A percentile compares a stretch with the other conserved stretches of the same genome.
Conservation (phyloP, 1,139 yeast species). For the Zygosaccharomyces sapae region DNA sequence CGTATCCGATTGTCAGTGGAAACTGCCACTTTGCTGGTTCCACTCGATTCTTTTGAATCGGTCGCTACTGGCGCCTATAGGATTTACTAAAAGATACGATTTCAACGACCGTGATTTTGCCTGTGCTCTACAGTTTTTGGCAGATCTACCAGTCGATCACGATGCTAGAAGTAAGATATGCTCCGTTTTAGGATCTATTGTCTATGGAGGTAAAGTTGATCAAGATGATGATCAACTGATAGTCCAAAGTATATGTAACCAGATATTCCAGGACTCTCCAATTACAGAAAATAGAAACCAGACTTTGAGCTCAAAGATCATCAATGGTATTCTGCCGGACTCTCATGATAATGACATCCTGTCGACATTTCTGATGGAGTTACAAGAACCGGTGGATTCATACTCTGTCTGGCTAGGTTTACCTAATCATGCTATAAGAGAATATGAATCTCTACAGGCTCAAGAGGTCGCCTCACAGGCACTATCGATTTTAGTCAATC, state of each 20-base stretch:
- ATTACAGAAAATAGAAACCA: neutral
- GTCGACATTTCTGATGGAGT: conserved; percentile 9
- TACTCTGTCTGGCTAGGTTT: conserved; percentile 18
- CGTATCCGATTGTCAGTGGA: conserved; percentile 46
- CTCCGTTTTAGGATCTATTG: conserved; percentile 49
- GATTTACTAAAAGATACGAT: conserved; percentile 60
- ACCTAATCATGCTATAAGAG: conserved; percentile 15
- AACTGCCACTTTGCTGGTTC: conserved; percentile 62
- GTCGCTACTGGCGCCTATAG: conserved; percentile 55
- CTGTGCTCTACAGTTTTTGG: conserved; percentile 38
- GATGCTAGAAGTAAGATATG: conserved; percentile 32
- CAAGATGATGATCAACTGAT: conserved; percentile 41
- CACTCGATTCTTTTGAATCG: conserved; percentile 62
- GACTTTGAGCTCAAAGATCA: conserved; percentile 8
- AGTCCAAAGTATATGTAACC: conserved; percentile 9
- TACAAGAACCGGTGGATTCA: conserved; percentile 13
- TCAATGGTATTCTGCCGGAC: conserved; percentile 12
- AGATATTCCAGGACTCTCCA: conserved; percentile 10
- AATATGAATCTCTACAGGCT: conserved; percentile 13
- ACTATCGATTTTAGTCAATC: neutral
- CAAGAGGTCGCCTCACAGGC: conserved; percentile 9
- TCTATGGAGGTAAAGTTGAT: conserved; percentile 75
- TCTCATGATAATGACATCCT: neutral
- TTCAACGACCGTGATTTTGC: conserved; percentile 70
- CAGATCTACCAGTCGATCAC: conserved; percentile 18